Evolutionary conservation across 208 protist genomes (phyloP), one percentile per base, ranked within the genome.

Genomic region (Plasmodiophora brassicae): DNA sequence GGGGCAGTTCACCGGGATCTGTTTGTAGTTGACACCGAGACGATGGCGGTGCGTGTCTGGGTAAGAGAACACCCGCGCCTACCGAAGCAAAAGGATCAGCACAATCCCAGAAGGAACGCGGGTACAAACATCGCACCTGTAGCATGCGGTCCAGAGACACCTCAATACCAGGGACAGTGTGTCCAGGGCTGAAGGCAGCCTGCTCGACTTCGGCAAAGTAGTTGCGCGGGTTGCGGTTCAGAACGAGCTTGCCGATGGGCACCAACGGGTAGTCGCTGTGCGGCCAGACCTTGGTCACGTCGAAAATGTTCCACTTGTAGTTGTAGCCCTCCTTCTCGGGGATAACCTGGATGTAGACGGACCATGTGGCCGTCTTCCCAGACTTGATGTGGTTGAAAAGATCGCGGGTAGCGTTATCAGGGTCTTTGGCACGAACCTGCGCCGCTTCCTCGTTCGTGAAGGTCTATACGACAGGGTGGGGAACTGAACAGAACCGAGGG

Each of bases 121-220:
- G 14, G 25, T 57, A 57, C 50, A 57, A 14, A 28, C 20, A 57
- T 57, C 25, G 50, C 14, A 57, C 93, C 91, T 96, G 94, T 8
- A 96, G 88, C 89, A 96, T 90, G 28, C 87, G 87, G 88, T 96
- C 94, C 0, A 65, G 84, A 8, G 93, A 95, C 88, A 90, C 57
- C 41, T 93, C 91, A 78, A 96, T 95, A 85, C 94, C 94, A 54
- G 94, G 94, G 32, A 96, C 93, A 14, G 95, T 65, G 46, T 93
- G 54, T 5, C 84, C 38, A 45, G 94, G 93, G 5, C 78, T 91
- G 89, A 95, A 96, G n/a, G 94, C 94, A 85, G 91, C 60, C 85
- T 94, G 93, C 88, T 96, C 95, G 44, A 92, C 89, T 85, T 96
- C 94, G 41, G 90, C 90, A 89, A 96, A 96, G 91, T 93, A 95